phyloP scores from a whole-genome alignment of 2,329 filamentous ascomycete species.

The Sporothrix globosa region DNA sequence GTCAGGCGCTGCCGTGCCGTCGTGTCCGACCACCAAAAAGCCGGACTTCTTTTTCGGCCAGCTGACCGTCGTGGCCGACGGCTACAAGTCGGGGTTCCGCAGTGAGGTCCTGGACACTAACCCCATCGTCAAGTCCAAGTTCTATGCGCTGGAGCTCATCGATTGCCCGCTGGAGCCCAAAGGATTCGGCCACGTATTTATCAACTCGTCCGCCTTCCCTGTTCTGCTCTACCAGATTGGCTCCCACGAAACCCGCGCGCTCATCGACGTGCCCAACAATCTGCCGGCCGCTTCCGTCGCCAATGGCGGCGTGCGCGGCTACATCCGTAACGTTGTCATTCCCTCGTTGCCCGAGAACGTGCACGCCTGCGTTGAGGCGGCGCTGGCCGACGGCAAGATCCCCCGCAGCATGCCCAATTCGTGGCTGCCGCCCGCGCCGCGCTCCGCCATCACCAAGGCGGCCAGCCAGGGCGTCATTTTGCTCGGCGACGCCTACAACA shows the following conservation, averaged over 20 bases:
- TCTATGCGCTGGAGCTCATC: slow-evolving; percentile 90
- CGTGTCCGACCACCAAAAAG: slow-evolving; percentile 47
- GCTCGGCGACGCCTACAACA: slow-evolving; percentile 94
- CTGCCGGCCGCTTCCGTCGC: slow-evolving; percentile 72
- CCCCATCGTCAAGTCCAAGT: slow-evolving; percentile 78
- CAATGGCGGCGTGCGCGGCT: slow-evolving; percentile 80
- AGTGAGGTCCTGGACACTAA: slow-evolving; percentile 70
- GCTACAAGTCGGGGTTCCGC: slow-evolving; percentile 89
- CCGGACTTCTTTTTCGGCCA: slow-evolving; percentile 83
- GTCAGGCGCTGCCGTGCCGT: neutral
- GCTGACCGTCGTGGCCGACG: slow-evolving; percentile 87
- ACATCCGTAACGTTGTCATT: slow-evolving; percentile 75
- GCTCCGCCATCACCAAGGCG: slow-evolving; percentile 49
- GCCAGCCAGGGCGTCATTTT: slow-evolving; percentile 72
- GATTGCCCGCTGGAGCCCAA: slow-evolving; percentile 78
- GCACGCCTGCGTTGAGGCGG: slow-evolving; percentile 72
- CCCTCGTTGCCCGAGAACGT: slow-evolving; percentile 74
- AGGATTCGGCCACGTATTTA: slow-evolving; percentile 83
- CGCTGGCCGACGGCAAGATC: slow-evolving; percentile 76
- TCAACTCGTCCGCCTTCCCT: slow-evolving; percentile 69
- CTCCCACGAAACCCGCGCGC: slow-evolving; percentile 85
- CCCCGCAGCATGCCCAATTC: slow-evolving; percentile 91
- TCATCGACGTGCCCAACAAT: slow-evolving; percentile 84
- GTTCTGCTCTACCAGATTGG: slow-evolving; percentile 97
- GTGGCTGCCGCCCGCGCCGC: slow-evolving; percentile 71